phyloP scores from a whole-genome alignment of 495 filamentous ascomycete genomes.

The Aspergillus nidulans region DNA sequence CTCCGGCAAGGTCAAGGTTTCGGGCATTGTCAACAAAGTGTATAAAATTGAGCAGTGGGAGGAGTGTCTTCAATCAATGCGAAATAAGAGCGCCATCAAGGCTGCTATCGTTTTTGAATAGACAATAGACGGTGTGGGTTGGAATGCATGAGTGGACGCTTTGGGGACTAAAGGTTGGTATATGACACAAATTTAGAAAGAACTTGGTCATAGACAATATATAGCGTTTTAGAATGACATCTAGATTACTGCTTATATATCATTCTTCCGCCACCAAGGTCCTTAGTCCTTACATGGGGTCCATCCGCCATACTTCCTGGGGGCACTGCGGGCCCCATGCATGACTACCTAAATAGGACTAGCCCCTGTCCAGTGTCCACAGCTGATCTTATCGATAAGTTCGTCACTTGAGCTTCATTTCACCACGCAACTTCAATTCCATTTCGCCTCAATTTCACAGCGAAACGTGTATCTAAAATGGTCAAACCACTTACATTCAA shows the following conservation, averaged over 20 bases:
- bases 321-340: too few relatives aligned
- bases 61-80: conserved; percentile 39
- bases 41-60: conserved; percentile 47
- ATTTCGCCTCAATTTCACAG: neutral
- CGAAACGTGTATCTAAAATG: conserved; percentile 28
- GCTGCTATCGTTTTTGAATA: conserved; percentile 66
- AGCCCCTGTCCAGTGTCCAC: neutral
- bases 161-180: neutral
- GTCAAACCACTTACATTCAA: conserved; percentile 90
- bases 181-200: neutral
- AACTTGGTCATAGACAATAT: neutral
- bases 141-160: neutral
- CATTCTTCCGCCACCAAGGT: neutral
- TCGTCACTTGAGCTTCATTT: neutral
- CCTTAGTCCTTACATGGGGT: neutral
- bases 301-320: too few relatives aligned
- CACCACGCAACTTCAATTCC: neutral
- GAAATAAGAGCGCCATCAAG: conserved; percentile 67
- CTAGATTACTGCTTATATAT: neutral
- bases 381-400: neutral
- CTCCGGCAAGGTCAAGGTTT: conserved; percentile 58
- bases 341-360: neutral
- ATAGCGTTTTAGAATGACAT: neutral
- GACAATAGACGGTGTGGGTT: neutral
- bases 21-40: conserved; percentile 49